These are phyloP conservation scores for Starmerella apis DNA, from an alignment of 805 yeast species.

Conservation along the genomic window DNA sequence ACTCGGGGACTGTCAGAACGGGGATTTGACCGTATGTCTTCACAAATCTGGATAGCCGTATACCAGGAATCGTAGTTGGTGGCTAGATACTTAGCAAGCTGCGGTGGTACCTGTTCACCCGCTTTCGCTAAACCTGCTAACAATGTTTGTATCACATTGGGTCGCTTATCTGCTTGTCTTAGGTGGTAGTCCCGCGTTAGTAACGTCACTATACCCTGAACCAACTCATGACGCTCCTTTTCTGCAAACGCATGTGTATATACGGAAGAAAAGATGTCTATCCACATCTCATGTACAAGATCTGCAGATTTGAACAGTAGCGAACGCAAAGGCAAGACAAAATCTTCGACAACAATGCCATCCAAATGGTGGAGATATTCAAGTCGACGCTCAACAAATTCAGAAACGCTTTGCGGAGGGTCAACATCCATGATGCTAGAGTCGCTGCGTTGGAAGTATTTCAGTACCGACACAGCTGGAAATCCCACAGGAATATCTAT, in stretches of 20 bases:
- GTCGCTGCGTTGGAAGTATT: conserved; percentile 7
- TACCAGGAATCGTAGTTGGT: conserved; percentile 85
- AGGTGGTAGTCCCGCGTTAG: conserved; percentile 85
- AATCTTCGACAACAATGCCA: conserved; percentile 44
- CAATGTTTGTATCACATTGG: conserved; percentile 76
- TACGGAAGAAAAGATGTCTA: conserved; percentile 68
- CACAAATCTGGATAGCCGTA: conserved; percentile 73
- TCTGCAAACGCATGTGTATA: conserved; percentile 55
- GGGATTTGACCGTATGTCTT: conserved; percentile 51
- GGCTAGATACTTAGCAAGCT: conserved; percentile 78
- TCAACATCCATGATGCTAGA: conserved; percentile 26
- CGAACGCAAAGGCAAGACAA: conserved; percentile 64
- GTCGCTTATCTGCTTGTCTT: conserved; percentile 77
- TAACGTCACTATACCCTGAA: conserved; percentile 66
- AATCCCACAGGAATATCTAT: conserved; percentile 32
- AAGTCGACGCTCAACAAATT: conserved; percentile 29
- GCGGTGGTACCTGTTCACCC: conserved; percentile 76
- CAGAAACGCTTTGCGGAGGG: conserved; percentile 29
- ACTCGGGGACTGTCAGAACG: conserved; percentile 61
- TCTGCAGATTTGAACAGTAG: conserved; percentile 72
- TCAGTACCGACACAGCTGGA: conserved; percentile 26
- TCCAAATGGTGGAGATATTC: conserved; percentile 33
- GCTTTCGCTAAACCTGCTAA: conserved; percentile 67
- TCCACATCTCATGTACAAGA: conserved; percentile 76
- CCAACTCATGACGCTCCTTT: conserved; percentile 72